phyloP scores from a whole-genome alignment of 768 basidiomycete species.

The Phallus indusiatus region DNA sequence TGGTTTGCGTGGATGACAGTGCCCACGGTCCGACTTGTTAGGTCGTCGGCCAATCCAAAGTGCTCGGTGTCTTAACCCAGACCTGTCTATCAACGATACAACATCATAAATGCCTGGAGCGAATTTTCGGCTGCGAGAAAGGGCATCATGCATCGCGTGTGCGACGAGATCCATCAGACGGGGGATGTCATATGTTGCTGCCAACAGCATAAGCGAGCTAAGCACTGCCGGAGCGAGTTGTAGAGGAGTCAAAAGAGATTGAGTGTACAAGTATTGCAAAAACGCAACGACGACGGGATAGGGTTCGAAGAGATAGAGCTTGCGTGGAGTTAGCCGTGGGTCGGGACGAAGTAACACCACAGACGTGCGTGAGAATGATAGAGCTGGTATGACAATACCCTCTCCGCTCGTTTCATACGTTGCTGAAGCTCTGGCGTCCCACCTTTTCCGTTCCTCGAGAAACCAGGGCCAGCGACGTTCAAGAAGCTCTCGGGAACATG shows the following conservation, averaged over 20 bases:
- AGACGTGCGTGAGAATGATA: not conserved
- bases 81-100: not conserved
- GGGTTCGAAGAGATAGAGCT: slow-evolving; percentile 28
- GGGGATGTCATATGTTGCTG: slow-evolving; percentile 27
- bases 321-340: slow-evolving; percentile 20
- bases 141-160: slow-evolving; percentile 30
- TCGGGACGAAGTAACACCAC: slow-evolving; percentile 11
- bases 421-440: slow-evolving; percentile 11
- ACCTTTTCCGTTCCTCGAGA: slow-evolving; percentile 10
- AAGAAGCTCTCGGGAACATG: slow-evolving; percentile 27
- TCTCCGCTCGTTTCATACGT: slow-evolving; percentile 1
- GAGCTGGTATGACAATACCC: slow-evolving; percentile 2
- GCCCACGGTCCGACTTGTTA: not conserved
- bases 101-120: not conserved
- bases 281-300: slow-evolving; percentile 31
- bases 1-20: too few species aligned
- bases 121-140: slow-evolving; percentile 12
- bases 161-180: slow-evolving; percentile 25
- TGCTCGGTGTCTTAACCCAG: not conserved
- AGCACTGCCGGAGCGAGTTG: slow-evolving; percentile 31
- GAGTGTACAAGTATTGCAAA: slow-evolving; percentile 35
- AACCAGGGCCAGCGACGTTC: slow-evolving; percentile 36
- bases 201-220: slow-evolving; percentile 27
- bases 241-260: slow-evolving; percentile 28
- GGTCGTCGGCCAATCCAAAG: not conserved